These are phyloP conservation scores for Artemisia annua DNA, from an alignment of 129 eudicot species.

Conservation along the genomic window DNA sequence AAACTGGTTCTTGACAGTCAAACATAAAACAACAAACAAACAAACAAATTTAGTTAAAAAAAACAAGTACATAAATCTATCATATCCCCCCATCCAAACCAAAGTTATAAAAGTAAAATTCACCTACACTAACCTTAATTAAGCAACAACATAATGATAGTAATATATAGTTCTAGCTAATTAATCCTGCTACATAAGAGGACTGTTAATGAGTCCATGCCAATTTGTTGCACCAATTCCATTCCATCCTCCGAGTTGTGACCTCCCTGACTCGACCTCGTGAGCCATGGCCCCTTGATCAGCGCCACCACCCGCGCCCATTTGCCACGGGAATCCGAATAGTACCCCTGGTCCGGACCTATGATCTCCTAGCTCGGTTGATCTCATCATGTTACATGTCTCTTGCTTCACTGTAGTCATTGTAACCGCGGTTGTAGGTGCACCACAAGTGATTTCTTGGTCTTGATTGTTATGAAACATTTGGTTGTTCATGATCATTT, in stretches of 20 bases:
- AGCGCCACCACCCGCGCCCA: slow-evolving; percentile 51
- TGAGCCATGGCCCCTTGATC: slow-evolving; percentile 42
- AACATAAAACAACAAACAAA: slow-evolving; percentile 35
- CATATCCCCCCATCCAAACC: slow-evolving; percentile 32
- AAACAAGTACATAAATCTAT: slow-evolving; percentile 36
- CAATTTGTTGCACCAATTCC: slow-evolving; percentile 57
- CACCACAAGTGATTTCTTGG: slow-evolving; percentile 33
- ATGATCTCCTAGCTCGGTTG: slow-evolving; percentile 24
- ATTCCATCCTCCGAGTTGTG: slow-evolving; percentile 60
- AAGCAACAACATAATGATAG: slow-evolving; percentile 15
- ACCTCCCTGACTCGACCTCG: slow-evolving; percentile 56
- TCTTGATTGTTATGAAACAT: slow-evolving; percentile 32
- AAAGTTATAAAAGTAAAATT: slow-evolving; percentile 32
- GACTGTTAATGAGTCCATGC: slow-evolving; percentile 74
- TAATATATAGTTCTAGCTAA: slow-evolving; percentile 11
- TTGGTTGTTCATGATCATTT: slow-evolving; percentile 26
- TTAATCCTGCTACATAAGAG: slow-evolving; percentile 51
- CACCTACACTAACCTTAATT: slow-evolving; percentile 30
- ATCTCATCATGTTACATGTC: slow-evolving; percentile 32
- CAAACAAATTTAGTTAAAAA: slow-evolving; percentile 34
- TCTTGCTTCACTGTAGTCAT: slow-evolving; percentile 66
- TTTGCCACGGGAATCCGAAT: slow-evolving; percentile 81
- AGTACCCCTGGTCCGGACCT: slow-evolving; percentile 47
- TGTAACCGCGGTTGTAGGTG: slow-evolving; percentile 46
- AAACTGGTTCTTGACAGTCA: slow-evolving; percentile 34